These are phyloP conservation scores for Blepharisma japonicum DNA, from an alignment of 73 alveolate species.

Conservation along the genomic window DNA sequence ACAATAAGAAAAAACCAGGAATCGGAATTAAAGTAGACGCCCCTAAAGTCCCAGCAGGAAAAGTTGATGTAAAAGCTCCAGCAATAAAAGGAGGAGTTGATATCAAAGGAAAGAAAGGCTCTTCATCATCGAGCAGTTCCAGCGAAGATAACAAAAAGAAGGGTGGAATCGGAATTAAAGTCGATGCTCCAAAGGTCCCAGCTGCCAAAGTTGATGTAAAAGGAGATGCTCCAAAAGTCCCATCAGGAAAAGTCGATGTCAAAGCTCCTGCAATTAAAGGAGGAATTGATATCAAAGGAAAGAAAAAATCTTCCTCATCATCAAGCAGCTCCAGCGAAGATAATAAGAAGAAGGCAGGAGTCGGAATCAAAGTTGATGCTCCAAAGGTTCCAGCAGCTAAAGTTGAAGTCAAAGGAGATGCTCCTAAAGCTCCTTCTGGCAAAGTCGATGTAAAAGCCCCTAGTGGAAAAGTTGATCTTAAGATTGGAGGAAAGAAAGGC, in stretches of 20 bases:
- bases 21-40: background rate
- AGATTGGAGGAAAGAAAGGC: background rate
- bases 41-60: background rate
- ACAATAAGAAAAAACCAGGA: background rate
- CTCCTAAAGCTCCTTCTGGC: background rate
- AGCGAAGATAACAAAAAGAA: background rate
- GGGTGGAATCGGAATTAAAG: background rate
- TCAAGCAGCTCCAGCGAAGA: background rate
- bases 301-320: conserved; percentile 4
- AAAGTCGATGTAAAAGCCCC: conserved; percentile 19
- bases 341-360: background rate
- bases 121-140: background rate
- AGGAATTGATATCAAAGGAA: background rate
- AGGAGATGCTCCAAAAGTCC: background rate
- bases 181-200: background rate
- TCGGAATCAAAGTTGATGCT: background rate
- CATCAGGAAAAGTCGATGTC: background rate
- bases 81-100: background rate
- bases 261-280: background rate
- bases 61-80: conserved; percentile 8
- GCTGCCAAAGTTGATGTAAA: background rate
- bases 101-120: background rate
- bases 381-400: conserved; percentile 10
- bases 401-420: conserved; percentile 14
- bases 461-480: conserved; percentile 3